Evolutionary conservation across 2,329 filamentous ascomycete genomes (phyloP), one percentile per base, ranked within the genome.

Genomic region (Parastagonospora avenae): DNA sequence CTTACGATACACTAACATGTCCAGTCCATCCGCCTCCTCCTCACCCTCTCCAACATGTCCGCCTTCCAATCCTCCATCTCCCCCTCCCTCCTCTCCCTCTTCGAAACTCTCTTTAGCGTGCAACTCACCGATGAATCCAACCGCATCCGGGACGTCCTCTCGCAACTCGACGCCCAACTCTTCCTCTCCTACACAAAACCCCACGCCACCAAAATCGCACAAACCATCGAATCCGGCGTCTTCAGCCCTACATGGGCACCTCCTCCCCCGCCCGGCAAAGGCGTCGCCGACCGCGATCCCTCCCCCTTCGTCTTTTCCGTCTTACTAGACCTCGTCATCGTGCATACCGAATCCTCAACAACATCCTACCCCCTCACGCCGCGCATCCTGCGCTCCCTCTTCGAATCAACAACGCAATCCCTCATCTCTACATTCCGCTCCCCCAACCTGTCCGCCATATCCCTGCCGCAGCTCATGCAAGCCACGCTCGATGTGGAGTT

Each of bases 401-500:
- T 97, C 33, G 92, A 96, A 70, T 85, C 92, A 66, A 83, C 89
- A 9, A 93, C 89, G 9, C 78, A 83, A 5, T 87, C 92, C 54
- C 85, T 97, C n/a, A 85, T 97, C 12, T 83, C 88, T 27, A 87
- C 91, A 0, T 96, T 97, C 80, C 48, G 51, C 16, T 62, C 60
- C 0, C 44, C 56, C 3, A 80, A 83, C 72, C 85, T 76, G 0
- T 73, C 80, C 4, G 80, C 79, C 15, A 97, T 94, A 75, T 83
- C 86, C 1, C 85, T 99, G 0, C 81, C 88, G 4, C 88, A 90
- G 6, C 83, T 99, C 43, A 96, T 97, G 87, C 95, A 99, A 76
- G 95, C 95, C 1, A 99, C 94, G 0, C 84, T 99, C 1, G 94
- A 99, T 68, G 92, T 97, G 1, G 94, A 99, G 74, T 97, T 99